Base-by-base conservation (phyloP, 2,329 filamentous ascomycete species). In the Diaporthe sp. region DNA sequence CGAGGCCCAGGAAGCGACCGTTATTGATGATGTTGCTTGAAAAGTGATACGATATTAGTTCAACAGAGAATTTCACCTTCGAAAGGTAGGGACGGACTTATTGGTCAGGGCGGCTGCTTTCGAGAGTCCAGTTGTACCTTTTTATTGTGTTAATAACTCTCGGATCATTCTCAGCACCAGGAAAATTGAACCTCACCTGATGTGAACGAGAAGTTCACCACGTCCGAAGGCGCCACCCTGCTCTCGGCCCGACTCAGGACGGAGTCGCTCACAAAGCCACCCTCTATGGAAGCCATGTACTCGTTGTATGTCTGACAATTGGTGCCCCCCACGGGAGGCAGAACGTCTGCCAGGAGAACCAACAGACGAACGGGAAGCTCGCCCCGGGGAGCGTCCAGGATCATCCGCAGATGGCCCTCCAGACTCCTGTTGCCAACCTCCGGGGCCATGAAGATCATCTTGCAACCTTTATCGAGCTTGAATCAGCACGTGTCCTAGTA, bases 1-100 rank as follows among this genome's bases (percentile, higher is more conserved):
- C 86, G 77, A 93, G 90, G 2, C 92, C 92, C 70, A 94, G 15
- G 2, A n/a, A 65, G 42, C 61, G 61, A 22, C 61, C 42, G 15
- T 65, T 46, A 19, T 65, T 65, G 6, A 65, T 65, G 28, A 65
- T 46, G 25, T 12, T 44, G n/a, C 60, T 44, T 28, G n/a, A 61
- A 28, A 17, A 44, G 28, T 62, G n/a, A 44, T 44, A 31, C 3
- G n/a, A 31, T 62, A 2, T 62, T 44, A 62, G 60, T 12, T 44
- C 37, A 44, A 44, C 15, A 28, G 60, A 12, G 10, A 44, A 31
- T 6, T 44, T 3, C n/a, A 12, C 22, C 22, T 25, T 62, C 15
- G 19, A 12, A 1, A 3, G n/a, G 8, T n/a, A 31, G 39, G 39
- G 39, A 62, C 60, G n/a, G n/a, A 62, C 60, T 62, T 62, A 46